A percentile compares a stretch with the other conserved stretches of the same genome.
Evolutionary conservation across 1,284 basidiomycete genomes (phyloP).

Genomic region (Ustilago xerochloae): DNA sequence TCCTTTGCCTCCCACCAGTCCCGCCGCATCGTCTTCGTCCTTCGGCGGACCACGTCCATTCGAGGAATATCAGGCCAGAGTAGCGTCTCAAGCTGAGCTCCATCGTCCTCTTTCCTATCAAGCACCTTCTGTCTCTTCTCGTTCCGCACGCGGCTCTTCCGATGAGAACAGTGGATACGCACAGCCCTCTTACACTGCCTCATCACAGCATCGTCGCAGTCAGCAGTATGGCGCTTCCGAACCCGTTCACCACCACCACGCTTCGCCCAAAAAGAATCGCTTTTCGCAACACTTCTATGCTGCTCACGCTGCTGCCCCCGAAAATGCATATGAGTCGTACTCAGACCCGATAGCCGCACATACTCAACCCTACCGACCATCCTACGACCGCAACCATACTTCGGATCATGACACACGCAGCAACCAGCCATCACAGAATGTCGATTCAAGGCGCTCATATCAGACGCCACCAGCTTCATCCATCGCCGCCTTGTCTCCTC

Average conservation of each 20-base stretch:
- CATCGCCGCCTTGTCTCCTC: constrained; percentile 11
- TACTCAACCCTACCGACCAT: constrained; percentile 4
- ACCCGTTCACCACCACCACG: background rate
- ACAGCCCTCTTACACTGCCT: no score
- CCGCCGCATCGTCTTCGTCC: constrained; percentile 19
- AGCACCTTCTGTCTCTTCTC: constrained; percentile 11
- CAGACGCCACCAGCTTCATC: background rate
- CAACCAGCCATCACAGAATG: background rate
- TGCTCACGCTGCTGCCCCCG: background rate
- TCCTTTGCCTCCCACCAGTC: constrained; percentile 39
- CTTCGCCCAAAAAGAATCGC: constrained; percentile 23
- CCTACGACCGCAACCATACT: constrained; percentile 11
- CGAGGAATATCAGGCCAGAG: constrained; percentile 37
- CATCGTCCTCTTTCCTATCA: constrained; percentile 29
- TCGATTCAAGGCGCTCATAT: background rate
- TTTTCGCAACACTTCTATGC: constrained; percentile 4
- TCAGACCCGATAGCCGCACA: constrained; percentile 21
- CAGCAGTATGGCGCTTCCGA: constrained; percentile 13
- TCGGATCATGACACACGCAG: constrained; percentile 6
- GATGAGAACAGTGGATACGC: constrained; percentile 17
- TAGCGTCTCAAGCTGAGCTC: constrained; percentile 17
- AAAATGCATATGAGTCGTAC: constrained; percentile 26
- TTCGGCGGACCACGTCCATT: constrained; percentile 37
- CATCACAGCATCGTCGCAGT: constrained; percentile 25
- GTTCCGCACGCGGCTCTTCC: constrained; percentile 17